Evolutionary conservation across 495 filamentous ascomycete genomes (phyloP).

Genomic region (Trypethelium eluteriae): DNA sequence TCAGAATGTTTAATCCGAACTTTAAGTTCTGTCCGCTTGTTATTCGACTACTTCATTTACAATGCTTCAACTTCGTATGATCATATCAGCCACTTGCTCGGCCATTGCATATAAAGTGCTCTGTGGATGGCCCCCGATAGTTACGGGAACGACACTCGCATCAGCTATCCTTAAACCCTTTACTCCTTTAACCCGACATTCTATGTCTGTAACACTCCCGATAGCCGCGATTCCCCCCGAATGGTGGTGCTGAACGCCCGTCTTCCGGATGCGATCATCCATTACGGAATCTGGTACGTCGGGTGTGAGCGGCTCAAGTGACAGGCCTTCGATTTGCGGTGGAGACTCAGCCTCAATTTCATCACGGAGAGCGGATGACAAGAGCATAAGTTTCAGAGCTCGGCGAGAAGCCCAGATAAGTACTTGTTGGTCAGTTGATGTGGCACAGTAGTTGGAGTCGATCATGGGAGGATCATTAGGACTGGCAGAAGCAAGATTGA

Average conservation of each 20-base stretch:
- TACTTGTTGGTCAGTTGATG: not conserved
- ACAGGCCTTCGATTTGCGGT: not conserved
- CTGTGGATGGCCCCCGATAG: not conserved
- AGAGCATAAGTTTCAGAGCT: not conserved
- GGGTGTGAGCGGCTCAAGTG: not conserved
- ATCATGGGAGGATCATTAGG: constrained; percentile 22
- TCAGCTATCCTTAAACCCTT: not conserved
- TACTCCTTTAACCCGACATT: constrained; percentile 4
- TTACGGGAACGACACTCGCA: not conserved
- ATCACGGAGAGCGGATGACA: not conserved
- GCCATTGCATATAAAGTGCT: constrained; percentile 2
- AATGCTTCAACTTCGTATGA: not conserved
- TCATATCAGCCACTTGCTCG: constrained; percentile 2
- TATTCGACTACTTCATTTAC: not conserved
- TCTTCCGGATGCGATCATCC: constrained; percentile 5
- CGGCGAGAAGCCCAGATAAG: not conserved
- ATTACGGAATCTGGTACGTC: not conserved
- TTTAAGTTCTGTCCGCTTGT: not conserved
- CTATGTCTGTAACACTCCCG: not conserved
- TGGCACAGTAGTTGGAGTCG: constrained; percentile 33
- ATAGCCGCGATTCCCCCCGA: not conserved
- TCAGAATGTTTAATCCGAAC: not conserved
- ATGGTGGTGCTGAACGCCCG: not conserved
- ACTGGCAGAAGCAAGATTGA: constrained; percentile 21
- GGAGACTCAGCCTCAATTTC: constrained; percentile 2